Conservation (phyloP, 306 rosid genomes). For the Sicyos edulis region DNA sequence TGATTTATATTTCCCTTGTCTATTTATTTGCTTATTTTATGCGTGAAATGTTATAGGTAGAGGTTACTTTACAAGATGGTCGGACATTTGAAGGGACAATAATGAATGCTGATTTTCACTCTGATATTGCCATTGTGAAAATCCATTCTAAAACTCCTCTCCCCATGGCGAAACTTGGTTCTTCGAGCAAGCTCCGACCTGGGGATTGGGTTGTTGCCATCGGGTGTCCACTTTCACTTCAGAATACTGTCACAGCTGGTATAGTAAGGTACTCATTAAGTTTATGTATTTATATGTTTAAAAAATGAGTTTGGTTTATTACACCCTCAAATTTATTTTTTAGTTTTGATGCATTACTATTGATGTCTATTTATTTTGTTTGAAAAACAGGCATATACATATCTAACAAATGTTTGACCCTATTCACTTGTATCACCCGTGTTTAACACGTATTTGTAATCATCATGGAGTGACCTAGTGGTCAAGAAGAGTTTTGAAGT, state of each 20-base stretch:
- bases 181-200: constrained; percentile 72
- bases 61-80: constrained; percentile 88
- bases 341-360: neutral
- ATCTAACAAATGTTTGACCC: neutral
- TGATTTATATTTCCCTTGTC: constrained; percentile 13
- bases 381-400: neutral
- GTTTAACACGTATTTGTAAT: neutral
- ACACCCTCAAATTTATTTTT: neutral
- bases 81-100: constrained; percentile 72
- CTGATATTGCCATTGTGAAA: constrained; percentile 82
- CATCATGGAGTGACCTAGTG: too few relatives aligned
- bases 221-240: constrained; percentile 87
- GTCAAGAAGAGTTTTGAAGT: too few relatives aligned
- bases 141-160: constrained; percentile 74
- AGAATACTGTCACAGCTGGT: constrained; percentile 91
- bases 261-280: constrained; percentile 59
- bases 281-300: neutral
- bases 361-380: neutral
- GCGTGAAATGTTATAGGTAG: constrained; percentile 42
- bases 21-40: neutral
- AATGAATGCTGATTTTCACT: constrained; percentile 69
- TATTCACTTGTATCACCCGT: neutral
- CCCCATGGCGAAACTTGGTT: constrained; percentile 73
- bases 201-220: constrained; percentile 90
- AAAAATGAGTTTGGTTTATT: neutral